Percentiles rank a stretch among this genome's conserved stretches.
Evolutionary conservation across 2,329 filamentous ascomycete species (phyloP).

Genomic region (Fusarium humuli): DNA sequence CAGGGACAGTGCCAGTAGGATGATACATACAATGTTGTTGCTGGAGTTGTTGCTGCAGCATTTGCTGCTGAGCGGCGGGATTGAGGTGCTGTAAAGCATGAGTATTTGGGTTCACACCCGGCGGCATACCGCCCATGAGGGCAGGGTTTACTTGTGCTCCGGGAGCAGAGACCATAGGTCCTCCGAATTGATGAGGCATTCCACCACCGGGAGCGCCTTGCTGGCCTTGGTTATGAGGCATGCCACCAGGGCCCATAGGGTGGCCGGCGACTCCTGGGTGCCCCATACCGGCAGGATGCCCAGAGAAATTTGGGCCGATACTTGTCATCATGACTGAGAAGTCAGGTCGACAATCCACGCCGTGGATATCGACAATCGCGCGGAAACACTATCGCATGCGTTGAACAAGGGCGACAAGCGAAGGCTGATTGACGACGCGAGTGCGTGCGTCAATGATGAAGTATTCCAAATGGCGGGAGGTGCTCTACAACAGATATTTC

Average conservation of each 20-base stretch:
- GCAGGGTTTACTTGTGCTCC: constrained; percentile 78
- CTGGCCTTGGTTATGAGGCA: constrained; percentile 76
- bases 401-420: constrained; percentile 26
- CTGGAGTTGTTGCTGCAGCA: constrained; percentile 66
- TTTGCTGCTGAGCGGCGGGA: constrained; percentile 68
- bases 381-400: constrained; percentile 59
- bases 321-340: constrained; percentile 74
- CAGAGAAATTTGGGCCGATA: constrained; percentile 71
- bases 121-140: constrained; percentile 82
- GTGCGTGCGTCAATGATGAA: constrained; percentile 33
- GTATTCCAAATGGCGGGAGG: constrained; percentile 27
- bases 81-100: constrained; percentile 80
- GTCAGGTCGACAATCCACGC: constrained; percentile 65
- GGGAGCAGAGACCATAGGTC: constrained; percentile 78
- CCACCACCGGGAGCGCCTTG: constrained; percentile 73
- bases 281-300: constrained; percentile 77
- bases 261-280: constrained; percentile 77
- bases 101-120: constrained; percentile 72
- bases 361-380: constrained; percentile 68
- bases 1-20: constrained; percentile 2
- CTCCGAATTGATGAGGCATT: constrained; percentile 74
- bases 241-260: constrained; percentile 68
- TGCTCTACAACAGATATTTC: constrained; percentile 41
- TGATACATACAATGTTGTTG: constrained; percentile 52
- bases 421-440: constrained; percentile 27